These are phyloP conservation scores for Dorcoceras hygrometricum DNA, from an alignment of 257 asterid genomes.

Conservation along the genomic window DNA sequence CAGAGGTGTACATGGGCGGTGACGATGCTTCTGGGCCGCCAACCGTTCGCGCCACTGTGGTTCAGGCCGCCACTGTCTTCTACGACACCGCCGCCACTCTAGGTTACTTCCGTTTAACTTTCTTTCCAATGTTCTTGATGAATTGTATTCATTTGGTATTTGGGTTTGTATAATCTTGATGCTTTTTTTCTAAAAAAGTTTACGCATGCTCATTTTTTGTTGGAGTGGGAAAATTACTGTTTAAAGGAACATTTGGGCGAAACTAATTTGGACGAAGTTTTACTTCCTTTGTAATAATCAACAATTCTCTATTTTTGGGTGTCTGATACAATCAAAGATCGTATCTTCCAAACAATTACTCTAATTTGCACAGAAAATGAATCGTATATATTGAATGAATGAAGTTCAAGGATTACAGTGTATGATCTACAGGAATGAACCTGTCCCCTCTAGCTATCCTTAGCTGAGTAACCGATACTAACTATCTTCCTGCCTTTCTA, in stretches of 20 bases:
- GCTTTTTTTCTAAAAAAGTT: not conserved
- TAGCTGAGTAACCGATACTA: no score
- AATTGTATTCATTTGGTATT: not conserved
- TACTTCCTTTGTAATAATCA: no score
- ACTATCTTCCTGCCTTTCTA: no score
- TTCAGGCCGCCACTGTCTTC: slow-evolving; percentile 94
- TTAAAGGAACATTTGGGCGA: not conserved
- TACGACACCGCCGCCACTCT: slow-evolving; percentile 94
- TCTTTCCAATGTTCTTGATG: not conserved
- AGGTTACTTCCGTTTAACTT: slow-evolving; percentile 35
- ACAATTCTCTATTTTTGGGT: not conserved
- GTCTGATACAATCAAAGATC: no score
- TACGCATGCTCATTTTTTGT: slow-evolving; percentile 11
- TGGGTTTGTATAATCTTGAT: not conserved
- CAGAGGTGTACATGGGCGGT: slow-evolving; percentile 78
- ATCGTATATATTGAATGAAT: no score
- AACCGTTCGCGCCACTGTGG: slow-evolving; percentile 80
- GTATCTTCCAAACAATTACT: no score
- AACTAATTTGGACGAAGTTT: not conserved
- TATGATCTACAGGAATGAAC: no score
- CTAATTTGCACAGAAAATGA: no score
- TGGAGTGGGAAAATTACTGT: not conserved
- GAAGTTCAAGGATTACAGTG: no score
- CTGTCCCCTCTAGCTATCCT: no score
- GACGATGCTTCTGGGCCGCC: slow-evolving; percentile 55